Conservation (phyloP, 495 filamentous ascomycete genomes). For the Amorphotheca resinae region DNA sequence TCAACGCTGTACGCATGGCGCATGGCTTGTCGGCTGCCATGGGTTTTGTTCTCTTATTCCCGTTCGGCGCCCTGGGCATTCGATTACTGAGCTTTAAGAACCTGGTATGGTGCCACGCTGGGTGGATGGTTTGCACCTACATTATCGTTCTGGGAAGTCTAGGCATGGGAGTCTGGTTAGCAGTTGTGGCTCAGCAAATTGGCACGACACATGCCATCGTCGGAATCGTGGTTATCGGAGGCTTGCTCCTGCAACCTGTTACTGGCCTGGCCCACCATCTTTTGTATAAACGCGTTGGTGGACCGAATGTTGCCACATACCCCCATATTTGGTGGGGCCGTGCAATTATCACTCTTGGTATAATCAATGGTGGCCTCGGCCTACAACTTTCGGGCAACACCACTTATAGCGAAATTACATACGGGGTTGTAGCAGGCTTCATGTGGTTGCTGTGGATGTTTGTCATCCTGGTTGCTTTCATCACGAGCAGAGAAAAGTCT, state of each 20-base stretch:
- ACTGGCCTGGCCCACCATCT: conserved; percentile 53
- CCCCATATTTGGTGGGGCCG: conserved; percentile 60
- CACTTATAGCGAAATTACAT: conserved; percentile 33
- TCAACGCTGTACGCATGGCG: conserved; percentile 15
- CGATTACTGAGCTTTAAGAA: conserved; percentile 29
- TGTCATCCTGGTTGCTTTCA: conserved; percentile 8
- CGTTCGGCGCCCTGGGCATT: conserved; percentile 44
- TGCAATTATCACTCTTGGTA: conserved; percentile 43
- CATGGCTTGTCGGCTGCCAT: conserved; percentile 32
- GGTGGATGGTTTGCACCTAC: conserved; percentile 45
- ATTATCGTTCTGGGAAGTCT: conserved; percentile 45
- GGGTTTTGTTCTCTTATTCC: conserved; percentile 42
- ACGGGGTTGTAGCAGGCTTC: conserved; percentile 45
- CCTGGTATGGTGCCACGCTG: conserved; percentile 44
- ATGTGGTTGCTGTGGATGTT: conserved; percentile 21
- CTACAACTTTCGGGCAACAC: conserved; percentile 31
- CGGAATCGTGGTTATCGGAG: conserved; percentile 44
- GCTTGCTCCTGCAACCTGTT: conserved; percentile 48
- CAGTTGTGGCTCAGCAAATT: no score
- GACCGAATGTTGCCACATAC: conserved; percentile 41
- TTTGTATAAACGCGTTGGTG: conserved; percentile 33
- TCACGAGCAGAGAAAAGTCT: conserved; percentile 1
- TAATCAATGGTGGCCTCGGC: conserved; percentile 61
- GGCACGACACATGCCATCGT: conserved; percentile 30
- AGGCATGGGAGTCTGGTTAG: conserved; percentile 45